Conservation (phyloP, 1,139 yeast genomes). For the Blastobotrys illinoisensis region DNA sequence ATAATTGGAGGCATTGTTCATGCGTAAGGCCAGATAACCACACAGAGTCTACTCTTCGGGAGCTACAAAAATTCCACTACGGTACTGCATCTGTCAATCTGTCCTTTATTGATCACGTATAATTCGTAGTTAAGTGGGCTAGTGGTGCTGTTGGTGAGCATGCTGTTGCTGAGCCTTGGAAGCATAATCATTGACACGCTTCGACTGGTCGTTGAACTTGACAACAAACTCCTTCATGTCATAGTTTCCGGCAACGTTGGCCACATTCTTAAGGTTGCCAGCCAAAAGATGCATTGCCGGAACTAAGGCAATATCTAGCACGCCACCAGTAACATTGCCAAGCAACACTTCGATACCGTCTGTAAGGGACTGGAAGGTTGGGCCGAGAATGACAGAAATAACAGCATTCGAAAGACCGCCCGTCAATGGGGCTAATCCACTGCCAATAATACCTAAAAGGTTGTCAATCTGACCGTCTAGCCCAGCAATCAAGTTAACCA, state of each 20-base stretch:
- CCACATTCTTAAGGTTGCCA: slow-evolving; percentile 15
- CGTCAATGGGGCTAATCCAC: slow-evolving; percentile 25
- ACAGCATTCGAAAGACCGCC: slow-evolving; percentile 24
- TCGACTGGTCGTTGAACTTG: background rate
- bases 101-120: background rate
- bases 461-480: slow-evolving; percentile 33
- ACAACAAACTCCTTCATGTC: slow-evolving; percentile 12
- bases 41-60: too few relatives aligned
- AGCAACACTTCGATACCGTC: slow-evolving; percentile 31
- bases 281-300: slow-evolving; percentile 21
- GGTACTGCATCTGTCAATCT: too few relatives aligned
- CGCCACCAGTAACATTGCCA: slow-evolving; percentile 27
- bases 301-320: slow-evolving; percentile 18
- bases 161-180: background rate
- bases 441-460: slow-evolving; percentile 23
- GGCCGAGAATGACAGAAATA: slow-evolving; percentile 25
- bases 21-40: too few relatives aligned
- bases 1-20: too few relatives aligned
- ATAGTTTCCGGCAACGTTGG: slow-evolving; percentile 17
- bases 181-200: background rate
- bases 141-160: background rate
- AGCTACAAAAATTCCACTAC: too few relatives aligned
- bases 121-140: background rate
- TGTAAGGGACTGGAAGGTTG: slow-evolving; percentile 30
- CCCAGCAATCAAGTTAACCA: slow-evolving; percentile 28